Conservation (phyloP, 805 yeast genomes). For the Torulaspora maleeae region DNA sequence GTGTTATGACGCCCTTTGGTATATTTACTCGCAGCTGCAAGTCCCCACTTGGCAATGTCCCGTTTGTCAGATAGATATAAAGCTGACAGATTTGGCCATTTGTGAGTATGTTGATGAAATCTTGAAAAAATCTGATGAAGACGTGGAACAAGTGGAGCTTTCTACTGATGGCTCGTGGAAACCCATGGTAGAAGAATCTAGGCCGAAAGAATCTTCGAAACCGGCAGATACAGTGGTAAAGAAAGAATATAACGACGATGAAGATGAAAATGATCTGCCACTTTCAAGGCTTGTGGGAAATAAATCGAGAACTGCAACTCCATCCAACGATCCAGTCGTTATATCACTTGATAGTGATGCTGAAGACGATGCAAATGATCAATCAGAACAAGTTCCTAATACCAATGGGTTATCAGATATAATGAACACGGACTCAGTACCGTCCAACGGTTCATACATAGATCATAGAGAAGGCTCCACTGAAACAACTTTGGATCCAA, state of each 20-base stretch:
- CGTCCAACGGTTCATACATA: slow-evolving; percentile 7
- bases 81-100: slow-evolving; percentile 56
- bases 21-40: slow-evolving; percentile 67
- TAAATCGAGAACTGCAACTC: slow-evolving; percentile 4
- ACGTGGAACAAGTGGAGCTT: slow-evolving; percentile 62
- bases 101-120: slow-evolving; percentile 72
- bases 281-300: slow-evolving; percentile 8
- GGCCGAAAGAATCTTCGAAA: slow-evolving; percentile 6
- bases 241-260: slow-evolving; percentile 24
- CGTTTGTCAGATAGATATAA: slow-evolving; percentile 55
- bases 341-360: slow-evolving; percentile 50
- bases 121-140: slow-evolving; percentile 46
- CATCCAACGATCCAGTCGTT: slow-evolving; percentile 36
- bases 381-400: slow-evolving; percentile 1
- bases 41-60: slow-evolving; percentile 89
- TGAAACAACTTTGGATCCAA: slow-evolving; percentile 22
- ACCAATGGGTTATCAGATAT: neutral
- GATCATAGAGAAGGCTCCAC: slow-evolving; percentile 4
- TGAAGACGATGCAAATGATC: slow-evolving; percentile 37
- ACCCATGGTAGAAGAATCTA: slow-evolving; percentile 32
- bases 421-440: neutral
- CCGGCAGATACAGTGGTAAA: slow-evolving; percentile 12
- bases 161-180: slow-evolving; percentile 73
- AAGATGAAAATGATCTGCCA: slow-evolving; percentile 16
- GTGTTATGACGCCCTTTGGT: slow-evolving; percentile 81